These are phyloP conservation scores for Ophiostoma novo-ulmi DNA, from an alignment of 2,329 filamentous ascomycete species.

Conservation along the genomic window DNA sequence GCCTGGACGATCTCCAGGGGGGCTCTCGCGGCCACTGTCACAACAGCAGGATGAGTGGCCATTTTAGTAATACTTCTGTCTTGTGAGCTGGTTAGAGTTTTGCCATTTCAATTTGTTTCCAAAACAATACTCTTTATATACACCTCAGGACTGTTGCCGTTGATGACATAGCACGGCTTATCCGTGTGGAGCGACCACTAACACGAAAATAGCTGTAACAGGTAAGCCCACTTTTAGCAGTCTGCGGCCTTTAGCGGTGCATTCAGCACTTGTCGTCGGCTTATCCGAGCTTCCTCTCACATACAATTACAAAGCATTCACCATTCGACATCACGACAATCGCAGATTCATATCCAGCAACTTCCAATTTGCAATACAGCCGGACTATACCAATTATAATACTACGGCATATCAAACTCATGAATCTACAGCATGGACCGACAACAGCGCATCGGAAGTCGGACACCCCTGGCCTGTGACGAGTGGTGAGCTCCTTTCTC, in stretches of 20 bases:
- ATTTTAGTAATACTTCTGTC: background rate
- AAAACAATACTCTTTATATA: background rate
- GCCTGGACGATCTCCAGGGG: constrained; percentile 5
- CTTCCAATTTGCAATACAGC: background rate
- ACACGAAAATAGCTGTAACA: background rate
- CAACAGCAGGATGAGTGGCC: background rate
- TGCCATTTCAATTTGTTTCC: no score
- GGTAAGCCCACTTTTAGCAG: background rate
- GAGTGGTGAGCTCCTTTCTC: background rate
- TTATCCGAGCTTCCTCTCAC: background rate
- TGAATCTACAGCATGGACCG: background rate
- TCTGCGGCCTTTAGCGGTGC: no score
- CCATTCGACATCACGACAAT: background rate
- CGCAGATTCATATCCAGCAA: background rate
- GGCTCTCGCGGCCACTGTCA: background rate
- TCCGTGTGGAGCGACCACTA: background rate
- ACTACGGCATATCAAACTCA: background rate
- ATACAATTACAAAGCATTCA: background rate
- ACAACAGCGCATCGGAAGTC: background rate
- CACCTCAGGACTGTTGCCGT: background rate
- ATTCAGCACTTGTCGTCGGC: background rate
- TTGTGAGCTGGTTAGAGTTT: background rate
- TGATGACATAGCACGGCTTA: background rate
- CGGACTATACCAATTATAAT: no score
- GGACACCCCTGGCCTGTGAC: background rate